Base-by-base conservation (phyloP, 495 filamentous ascomycete species). In the Lindgomyces ingoldianus region DNA sequence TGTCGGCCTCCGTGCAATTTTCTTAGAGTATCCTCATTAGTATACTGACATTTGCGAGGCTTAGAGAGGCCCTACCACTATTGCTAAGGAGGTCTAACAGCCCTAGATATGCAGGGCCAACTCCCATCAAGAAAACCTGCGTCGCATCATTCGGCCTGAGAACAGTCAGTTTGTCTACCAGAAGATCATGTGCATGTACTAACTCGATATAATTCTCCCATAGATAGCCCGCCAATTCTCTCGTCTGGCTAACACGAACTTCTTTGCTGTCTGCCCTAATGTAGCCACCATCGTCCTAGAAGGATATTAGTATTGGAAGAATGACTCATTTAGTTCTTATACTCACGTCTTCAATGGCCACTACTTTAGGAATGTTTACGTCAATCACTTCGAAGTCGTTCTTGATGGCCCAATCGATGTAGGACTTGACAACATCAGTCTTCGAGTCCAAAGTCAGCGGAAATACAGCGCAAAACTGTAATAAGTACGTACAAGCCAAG, bases 201-300 rank as follows among this genome's bases (percentile, higher is more conserved):
- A 78, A 86, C 81, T 96, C 90, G 33, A 98, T 89, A 68, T 96
- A 96, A 70, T 98, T 98, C 67, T 98, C 93, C 95, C 95, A 98
- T 30, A 98, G 74, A 69, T 96, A 98, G 56, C 83, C 84, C 18
- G 91, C 87, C 8, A 98, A 76, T 64, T 94, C 89, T 57, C 88
- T 83, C 0, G 87, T 87, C 44, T 86, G 83, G 9, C 2, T 41
- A 2, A 46, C 63, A 22, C 68, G 51, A 12, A 24, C 24, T 1
- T 65, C 67, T 18, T 30, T 1, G 30, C 52, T 36, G 48, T 70
- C 67, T 16, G 33, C 65, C 12, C 67, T 68, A 0, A 62, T 52
- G 36, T 66, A 73, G 27, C 30, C 29, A 19, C 33, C 57, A 2
- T 72, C 65, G 26, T 74, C 68, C 72, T 72, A 44, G 8, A 41